Evolutionary conservation across 2,329 filamentous ascomycete species (phyloP), one percentile per base, ranked within the genome.

Genomic region (Cladophialophora yegresii): DNA sequence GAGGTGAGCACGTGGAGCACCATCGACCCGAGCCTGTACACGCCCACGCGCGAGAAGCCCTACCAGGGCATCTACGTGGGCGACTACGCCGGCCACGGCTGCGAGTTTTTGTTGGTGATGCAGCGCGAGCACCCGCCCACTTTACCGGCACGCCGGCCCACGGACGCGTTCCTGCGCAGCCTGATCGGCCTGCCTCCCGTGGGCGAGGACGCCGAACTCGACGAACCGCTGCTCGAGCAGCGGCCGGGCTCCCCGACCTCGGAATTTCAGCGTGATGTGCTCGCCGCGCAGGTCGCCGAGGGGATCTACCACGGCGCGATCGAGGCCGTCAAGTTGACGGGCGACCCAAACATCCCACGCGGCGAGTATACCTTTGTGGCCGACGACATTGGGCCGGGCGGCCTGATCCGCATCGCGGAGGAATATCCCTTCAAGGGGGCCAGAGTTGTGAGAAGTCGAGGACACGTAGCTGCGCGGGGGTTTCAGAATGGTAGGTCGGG

Each of bases 61-160:
- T 97, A 88, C 81, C 87, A 92, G 67, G 93, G 93, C 0, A 91
- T 99, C 32, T 98, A 91, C 90, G 89, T 92, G 16, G 93, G 93
- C 0, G 93, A 97, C 74, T 97, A 96, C 72, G 89, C 87, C 28
- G 87, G 86, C 0, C 93, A 98, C 71, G 92, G 93, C 0, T 93
- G 89, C 75, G 93, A 98, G 75, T 96, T 97, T 62, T 73, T 98
- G 4, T 80, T 96, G 12, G 80, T 98, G 53, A 81, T 92, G 70
- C 95, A 99, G 73, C 87, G 87, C 0, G 87, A 89, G 45, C 81
- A 84, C 20, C 79, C 33, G 76, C 78, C 47, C 71, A 74, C 1
- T 74, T 78, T 1, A 75, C 81, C 61, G 75, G 77, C 23, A 76
- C 80, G 50, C 72, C 78, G 3, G 77, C 20, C 53, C 7, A 58